Percentiles rank a stretch among this genome's conserved stretches.
Evolutionary conservation across 1,139 yeast species (phyloP).

Genomic region (Hansenula sp.): DNA sequence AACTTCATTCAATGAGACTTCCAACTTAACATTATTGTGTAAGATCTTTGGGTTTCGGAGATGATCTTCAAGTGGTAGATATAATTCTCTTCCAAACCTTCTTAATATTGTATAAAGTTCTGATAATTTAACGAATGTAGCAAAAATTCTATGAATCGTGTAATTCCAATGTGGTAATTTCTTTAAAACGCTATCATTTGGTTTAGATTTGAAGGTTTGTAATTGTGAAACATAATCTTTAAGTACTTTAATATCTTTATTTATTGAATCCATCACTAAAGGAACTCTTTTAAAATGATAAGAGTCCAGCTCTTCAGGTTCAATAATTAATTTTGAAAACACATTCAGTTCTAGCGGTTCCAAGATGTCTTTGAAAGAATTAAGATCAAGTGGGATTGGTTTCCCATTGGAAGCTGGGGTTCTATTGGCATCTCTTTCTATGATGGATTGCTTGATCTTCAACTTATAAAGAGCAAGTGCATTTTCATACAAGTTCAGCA

Average conservation of each 20-base stretch:
- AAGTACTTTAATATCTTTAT: slow-evolving; percentile 7
- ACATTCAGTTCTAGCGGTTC: slow-evolving; percentile 29
- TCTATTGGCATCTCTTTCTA: slow-evolving; percentile 31
- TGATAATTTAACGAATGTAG: slow-evolving; percentile 40
- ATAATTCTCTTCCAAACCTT: slow-evolving; percentile 40
- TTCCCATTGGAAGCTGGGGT: slow-evolving; percentile 24
- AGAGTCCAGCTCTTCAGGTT: not conserved
- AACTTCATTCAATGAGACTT: slow-evolving; percentile 29
- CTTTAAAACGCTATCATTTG: slow-evolving; percentile 22
- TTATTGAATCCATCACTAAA: slow-evolving; percentile 14
- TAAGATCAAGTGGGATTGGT: slow-evolving; percentile 24
- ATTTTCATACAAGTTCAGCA: slow-evolving; percentile 22
- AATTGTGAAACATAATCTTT: slow-evolving; percentile 9
- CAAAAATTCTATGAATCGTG: slow-evolving; percentile 45
- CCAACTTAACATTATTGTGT: slow-evolving; percentile 22
- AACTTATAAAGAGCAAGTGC: slow-evolving; percentile 46
- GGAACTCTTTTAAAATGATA: slow-evolving; percentile 11
- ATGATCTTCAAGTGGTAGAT: slow-evolving; percentile 37
- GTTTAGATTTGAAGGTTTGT: slow-evolving; percentile 8
- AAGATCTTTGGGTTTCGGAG: slow-evolving; percentile 38
- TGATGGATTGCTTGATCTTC: slow-evolving; percentile 37
- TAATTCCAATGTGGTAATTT: slow-evolving; percentile 33
- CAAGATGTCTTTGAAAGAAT: slow-evolving; percentile 28
- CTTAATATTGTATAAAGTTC: slow-evolving; percentile 43
- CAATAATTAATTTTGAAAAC: slow-evolving; percentile 25